Conservation (phyloP, 2,329 filamentous ascomycete genomes). For the Hymenoscyphus fraxineus region DNA sequence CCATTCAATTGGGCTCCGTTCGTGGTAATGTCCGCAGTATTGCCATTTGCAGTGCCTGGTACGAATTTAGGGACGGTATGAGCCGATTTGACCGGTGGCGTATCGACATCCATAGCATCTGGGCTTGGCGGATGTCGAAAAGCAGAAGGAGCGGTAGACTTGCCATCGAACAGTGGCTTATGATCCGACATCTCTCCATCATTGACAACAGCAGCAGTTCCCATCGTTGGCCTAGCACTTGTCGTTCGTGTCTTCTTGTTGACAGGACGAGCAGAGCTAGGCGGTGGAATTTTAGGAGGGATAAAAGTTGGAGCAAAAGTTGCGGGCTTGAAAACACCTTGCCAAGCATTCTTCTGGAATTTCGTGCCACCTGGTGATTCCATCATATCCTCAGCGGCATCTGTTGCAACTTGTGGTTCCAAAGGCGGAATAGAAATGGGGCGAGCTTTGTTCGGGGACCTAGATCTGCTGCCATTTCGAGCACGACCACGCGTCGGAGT, state of each 20-base stretch:
- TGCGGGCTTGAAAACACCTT: slow-evolving; percentile 31
- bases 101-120: slow-evolving; percentile 64
- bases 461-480: slow-evolving; percentile 28
- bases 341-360: slow-evolving; percentile 34
- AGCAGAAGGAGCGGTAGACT: slow-evolving; percentile 17
- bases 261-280: background rate
- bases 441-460: slow-evolving; percentile 33
- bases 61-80: slow-evolving; percentile 40
- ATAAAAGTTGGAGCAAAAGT: slow-evolving; percentile 29
- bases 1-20: background rate
- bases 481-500: slow-evolving; percentile 20
- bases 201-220: slow-evolving; percentile 30
- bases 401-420: slow-evolving; percentile 11
- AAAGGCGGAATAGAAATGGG: slow-evolving; percentile 9
- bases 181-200: slow-evolving; percentile 28
- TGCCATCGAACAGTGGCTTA: slow-evolving; percentile 27
- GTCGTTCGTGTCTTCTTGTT: slow-evolving; percentile 23
- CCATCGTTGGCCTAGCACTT: slow-evolving; percentile 27
- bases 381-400: slow-evolving; percentile 19
- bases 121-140: slow-evolving; percentile 38
- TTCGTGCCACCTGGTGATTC: slow-evolving; percentile 32
- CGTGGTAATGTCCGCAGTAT: background rate
- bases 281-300: slow-evolving; percentile 8
- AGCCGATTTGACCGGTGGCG: slow-evolving; percentile 37
- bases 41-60: slow-evolving; percentile 42